Percentiles rank a stretch among this genome's conserved stretches.
Evolutionary conservation across 345 rosid species (phyloP).

Genomic region (Psidium guajava): DNA sequence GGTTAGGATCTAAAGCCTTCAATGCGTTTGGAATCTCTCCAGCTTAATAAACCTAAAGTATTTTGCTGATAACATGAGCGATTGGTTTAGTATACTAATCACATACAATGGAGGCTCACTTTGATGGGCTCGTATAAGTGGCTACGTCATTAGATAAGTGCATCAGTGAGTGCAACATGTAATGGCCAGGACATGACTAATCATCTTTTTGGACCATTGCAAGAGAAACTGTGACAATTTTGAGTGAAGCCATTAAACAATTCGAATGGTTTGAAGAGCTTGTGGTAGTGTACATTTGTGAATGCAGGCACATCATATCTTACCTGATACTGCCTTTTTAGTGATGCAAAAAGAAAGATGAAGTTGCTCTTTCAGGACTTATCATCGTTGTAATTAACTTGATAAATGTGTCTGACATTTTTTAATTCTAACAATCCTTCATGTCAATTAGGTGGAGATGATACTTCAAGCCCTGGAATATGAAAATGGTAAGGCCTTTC

Average conservation of each 20-base stretch:
- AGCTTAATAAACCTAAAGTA: not conserved
- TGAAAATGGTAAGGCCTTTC: constrained; percentile 51
- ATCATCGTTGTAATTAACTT: not conserved
- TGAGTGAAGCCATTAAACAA: not conserved
- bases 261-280: not conserved
- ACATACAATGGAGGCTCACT: not conserved
- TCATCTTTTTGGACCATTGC: not conserved
- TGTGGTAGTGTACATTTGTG: not conserved
- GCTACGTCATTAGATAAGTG: not conserved
- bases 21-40: not conserved
- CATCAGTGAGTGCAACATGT: not conserved
- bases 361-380: not conserved
- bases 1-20: not conserved
- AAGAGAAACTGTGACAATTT: not conserved
- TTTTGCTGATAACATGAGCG: not conserved
- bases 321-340: not conserved
- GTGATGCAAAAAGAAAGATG: not conserved
- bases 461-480: constrained; percentile 97
- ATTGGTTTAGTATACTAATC: not conserved
- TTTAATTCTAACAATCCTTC: constrained; percentile 6
- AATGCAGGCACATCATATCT: not conserved
- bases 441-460: constrained; percentile 58
- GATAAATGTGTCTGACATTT: not conserved
- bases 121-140: not conserved
- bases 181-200: not conserved